Base-by-base conservation (phyloP, 1,139 yeast species). In the Diutina rugosa region DNA sequence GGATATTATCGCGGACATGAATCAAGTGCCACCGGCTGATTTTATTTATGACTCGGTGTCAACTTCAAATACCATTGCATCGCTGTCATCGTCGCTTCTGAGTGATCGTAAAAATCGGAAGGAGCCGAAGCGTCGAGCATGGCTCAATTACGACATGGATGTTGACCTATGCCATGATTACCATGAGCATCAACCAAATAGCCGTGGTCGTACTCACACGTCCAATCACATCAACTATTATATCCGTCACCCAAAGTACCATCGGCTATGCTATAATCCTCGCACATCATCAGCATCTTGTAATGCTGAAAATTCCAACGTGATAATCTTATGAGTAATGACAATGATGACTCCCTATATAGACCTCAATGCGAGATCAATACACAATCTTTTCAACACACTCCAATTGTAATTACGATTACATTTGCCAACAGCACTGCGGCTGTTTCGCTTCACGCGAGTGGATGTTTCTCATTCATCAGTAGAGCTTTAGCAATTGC, bases 71-170 rank as follows among this genome's bases (percentile, higher is more conserved):
- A 35, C 14, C 6, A 10, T 10, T 2, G 41, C n/a, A 35, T 35
- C 41, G n/a, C 49, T 46, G 30, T 46, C 49, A 12, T 46, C 30
- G 30, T 28, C 28, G 30, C 26, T 46, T 9, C 26, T 26, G 28
- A 26, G 29, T 14, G 49, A 26, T 8, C 29, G 29, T 10, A 46
- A 46, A 46, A 10, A 48, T 8, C 30, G 16, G 14, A 46, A 18
- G 14, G 12, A 9, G n/a, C 30, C 12, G 7, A 46, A 46, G 26
- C 53, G 53, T 14, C 53, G 10, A 6, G 44, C 72, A 12, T 74
- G 79, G 79, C 64, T 74, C 6, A 68, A 73, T 69, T 72, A 70
- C 59, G 77, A 73, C 46, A 63, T 63, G 54, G 77, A 73, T 58
- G 65, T 64, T 48, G 67, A 68, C 49, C 64, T 72, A 35, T 68